Base-by-base conservation (phyloP, 202 grass and related monocot genomes). In the Dendrocalamus latiflorus region DNA sequence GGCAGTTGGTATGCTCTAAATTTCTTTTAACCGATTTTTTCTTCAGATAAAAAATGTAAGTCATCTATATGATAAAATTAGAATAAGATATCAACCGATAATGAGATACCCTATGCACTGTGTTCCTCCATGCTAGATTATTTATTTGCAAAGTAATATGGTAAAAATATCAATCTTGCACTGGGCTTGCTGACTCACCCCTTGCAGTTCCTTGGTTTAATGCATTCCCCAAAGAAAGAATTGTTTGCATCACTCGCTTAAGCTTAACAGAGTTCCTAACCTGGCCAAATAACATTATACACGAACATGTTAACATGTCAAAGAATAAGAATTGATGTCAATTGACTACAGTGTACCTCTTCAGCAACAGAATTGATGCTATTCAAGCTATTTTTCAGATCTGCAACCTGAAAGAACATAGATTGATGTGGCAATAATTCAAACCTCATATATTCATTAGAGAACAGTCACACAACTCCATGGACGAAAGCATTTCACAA, bases 131-230 rank as follows among this genome's bases (percentile, higher is more conserved):
- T 72, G 26, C 12, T 63, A 54, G 67, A 70, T 41, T 22, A 38
- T 70, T 84, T 49, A 62, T 70, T 53, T 81, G 62, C 37, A 66
- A 74, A 57, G 45, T 65, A 26, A 54, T 60, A 68, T 9, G 57
- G 22, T 77, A 54, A 77, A 78, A 41, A 60, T 81, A 81, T 51
- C 21, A 58, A 66, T 65, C 58, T 67, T 74, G 71, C 50, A 86
- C 11, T 57, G 33, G 14, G 51, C 15, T 63, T 9, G 10, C 34
- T 63, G 61, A 91, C 90, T 91, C 65, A 98, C 95, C 95, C 84
- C 95, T 91, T 57, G 95, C 92, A 80, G 95, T 95, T 85, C 95
- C 95, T 87, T 98, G 95, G 65, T 98, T 98, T 65, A 98, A 90
- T 68, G 95, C 90, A 77, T 98, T 98, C 47, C 95, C 95, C 64